Evolutionary conservation across 2,329 filamentous ascomycete species (phyloP), one percentile per base, ranked within the genome.

Genomic region (Amauroascus niger): DNA sequence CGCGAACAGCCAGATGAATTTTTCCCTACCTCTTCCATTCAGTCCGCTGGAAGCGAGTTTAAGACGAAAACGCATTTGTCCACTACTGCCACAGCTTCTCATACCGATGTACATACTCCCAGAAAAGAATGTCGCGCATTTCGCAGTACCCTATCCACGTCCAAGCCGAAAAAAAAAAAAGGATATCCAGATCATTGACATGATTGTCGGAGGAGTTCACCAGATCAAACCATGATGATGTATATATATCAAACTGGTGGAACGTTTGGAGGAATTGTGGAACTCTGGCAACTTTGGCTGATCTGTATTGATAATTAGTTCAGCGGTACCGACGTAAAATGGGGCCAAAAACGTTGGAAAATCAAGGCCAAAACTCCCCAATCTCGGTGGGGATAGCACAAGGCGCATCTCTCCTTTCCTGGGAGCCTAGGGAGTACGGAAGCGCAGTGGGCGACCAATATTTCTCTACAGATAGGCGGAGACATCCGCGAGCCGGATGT

Each of bases 81-180:
- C 26, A 30, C 26, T 30, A 5, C 9, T 35, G 6, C 44, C 8
- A 24, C 28, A 47, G n/a, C 2, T 47, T 14, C n/a, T 26, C 44
- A 32, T 32, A 18, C 16, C 26, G 26, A 30, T 30, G 13, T 26
- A 24, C 33, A 32, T 16, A 18, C 16, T 39, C 39, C 46, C 33
- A 40, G 46, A 16, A 43, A 24, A 39, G 24, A 37, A 48, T 48
- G 45, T 49, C 46, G 32, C 46, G 46, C 46, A 39, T 37, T 30
- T 39, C 22, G 46, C 28, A 24, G 30, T 37, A 35, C 28, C 13
- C 26, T 30, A 24, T 46, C 41, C 22, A 45, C 14, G n/a, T 28
- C 24, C 24, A 30, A 28, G 8, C 6, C 22, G 26, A 22, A 46
- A 46, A 30, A 30, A 30, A 30, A 30, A 30, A 30, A 30, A 30